Evolutionary conservation across 257 asterid species (phyloP), one percentile per base, ranked within the genome.

Genomic region (Anisodus acutangulus): DNA sequence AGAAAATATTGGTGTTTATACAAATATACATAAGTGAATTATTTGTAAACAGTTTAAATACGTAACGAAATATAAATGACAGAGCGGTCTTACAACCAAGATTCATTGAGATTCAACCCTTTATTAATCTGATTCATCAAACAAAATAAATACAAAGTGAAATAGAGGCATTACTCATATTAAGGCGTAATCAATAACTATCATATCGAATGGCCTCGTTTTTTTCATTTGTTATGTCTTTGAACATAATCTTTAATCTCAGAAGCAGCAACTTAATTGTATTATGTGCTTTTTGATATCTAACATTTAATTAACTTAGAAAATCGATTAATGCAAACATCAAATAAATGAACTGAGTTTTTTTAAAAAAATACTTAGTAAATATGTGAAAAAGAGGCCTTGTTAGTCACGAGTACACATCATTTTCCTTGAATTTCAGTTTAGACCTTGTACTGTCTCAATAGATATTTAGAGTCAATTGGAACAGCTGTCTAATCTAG

Each of bases 391-490:
- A 55, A 55, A 4, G 8, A 55, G 6, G 1, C 19, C 60, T 55
- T 7, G 7, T 13, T 54, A 54, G 17, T 54, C 15, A 0, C 2
- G 74, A 6, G 13, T 16, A 3, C 54, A 15, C 12, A 69, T 69
- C 31, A 69, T 69, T 69, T 69, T 69, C 78, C 31, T 69, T 69
- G 35, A 39, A 69, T 15, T 69, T 43, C 6, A 17, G 35, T 71
- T 43, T 71, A 43, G 57, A 71, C 79, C 57, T 43, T 43, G 80
- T 17, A 71, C 79, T 71, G 41, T 72, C 2, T 72, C 16, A 72
- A 72, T 72, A 47, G 80, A 72, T 47, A 47, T 5, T 47, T 72
- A 72, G 5, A 6, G 80, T 11, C 37, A 19, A 72, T 11, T 19
- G 10, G 17, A 72, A 47, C 19, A 72, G 19, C 41, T 72, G 59